Evolutionary conservation across 805 yeast genomes (phyloP).

Genomic region (Grigorovia humatica): DNA sequence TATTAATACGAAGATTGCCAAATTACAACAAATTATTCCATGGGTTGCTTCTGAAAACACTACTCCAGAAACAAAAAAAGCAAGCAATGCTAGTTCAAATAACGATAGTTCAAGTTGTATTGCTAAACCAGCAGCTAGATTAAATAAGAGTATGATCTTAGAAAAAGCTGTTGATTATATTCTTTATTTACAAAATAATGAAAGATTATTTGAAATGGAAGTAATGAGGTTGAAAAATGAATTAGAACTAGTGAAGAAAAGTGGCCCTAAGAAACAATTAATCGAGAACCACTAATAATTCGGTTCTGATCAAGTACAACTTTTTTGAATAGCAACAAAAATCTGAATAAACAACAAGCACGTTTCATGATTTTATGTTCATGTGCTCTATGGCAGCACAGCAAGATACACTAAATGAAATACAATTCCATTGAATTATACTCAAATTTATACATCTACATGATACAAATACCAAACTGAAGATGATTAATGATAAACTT

Average conservation of each 20-base stretch:
- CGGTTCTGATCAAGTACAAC: no score
- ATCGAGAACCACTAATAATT: no score
- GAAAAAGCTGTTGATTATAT: constrained; percentile 61
- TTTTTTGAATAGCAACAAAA: no score
- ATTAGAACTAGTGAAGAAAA: constrained; percentile 16
- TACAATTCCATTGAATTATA: neutral
- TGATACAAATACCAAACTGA: neutral
- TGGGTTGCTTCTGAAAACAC: constrained; percentile 54
- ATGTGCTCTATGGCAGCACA: no score
- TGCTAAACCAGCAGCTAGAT: constrained; percentile 25
- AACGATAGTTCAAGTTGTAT: constrained; percentile 9
- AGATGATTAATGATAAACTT: neutral
- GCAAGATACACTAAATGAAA: no score
- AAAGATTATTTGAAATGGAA: constrained; percentile 28
- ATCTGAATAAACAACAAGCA: no score
- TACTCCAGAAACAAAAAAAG: constrained; percentile 37
- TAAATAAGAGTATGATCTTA: constrained; percentile 57
- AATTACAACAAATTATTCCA: constrained; percentile 56
- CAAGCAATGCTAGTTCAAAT: constrained; percentile 3
- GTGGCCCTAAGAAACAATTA: neutral
- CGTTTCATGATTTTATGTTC: no score
- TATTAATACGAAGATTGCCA: constrained; percentile 62
- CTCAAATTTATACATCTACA: neutral
- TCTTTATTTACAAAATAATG: constrained; percentile 40
- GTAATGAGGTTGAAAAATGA: constrained; percentile 27